Evolutionary conservation across 306 rosid genomes (phyloP), one percentile per base, ranked within the genome.

Genomic region (Castanopsis chinensis): DNA sequence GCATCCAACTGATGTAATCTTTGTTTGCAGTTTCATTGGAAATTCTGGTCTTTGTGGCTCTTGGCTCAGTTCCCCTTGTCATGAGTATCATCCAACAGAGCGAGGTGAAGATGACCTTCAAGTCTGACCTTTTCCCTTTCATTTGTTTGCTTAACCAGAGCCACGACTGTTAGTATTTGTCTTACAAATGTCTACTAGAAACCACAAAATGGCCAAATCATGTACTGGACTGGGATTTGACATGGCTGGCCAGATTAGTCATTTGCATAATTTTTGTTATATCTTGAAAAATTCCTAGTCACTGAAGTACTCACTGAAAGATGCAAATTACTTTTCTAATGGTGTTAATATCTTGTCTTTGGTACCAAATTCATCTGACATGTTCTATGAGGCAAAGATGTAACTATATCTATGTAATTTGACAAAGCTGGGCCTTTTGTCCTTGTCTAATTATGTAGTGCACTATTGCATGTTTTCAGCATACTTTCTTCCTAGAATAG

Each of bases 1-100:
- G n/a, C 28, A 12, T 53, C 13, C 52, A 27, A 18, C 71, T 86
- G 78, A 60, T 79, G 5, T 33, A 43, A 69, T 21, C 53, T 75
- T 33, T 73, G 2, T 86, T 51, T 79, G 65, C 88, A 96, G 99
- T 77, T 96, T 93, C 83, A 67, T 96, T 76, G 99, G 99, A 86
- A 96, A 96, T 80, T 86, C 93, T 17, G 87, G 80, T 77, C 96
- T 96, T 18, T 96, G 99, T 77, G 97, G 99, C 72, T 79, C 84
- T 81, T 90, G 99, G 98, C 84, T 86, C 63, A 85, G 75, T 85
- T 90, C 84, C 53, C 90, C 86, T 1, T 96, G 99, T 83, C 91
- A 78, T 9, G 86, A 78, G 27, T 69, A 88, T 81, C 96, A 11
- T n/a, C 77, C 96, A 56, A 27, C 90, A 4, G 97, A 86, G 80